A percentile compares a stretch with the other conserved stretches of the same genome.
phyloP scores from a whole-genome alignment of 768 basidiomycete species.

The Tylopilus felleus region DNA sequence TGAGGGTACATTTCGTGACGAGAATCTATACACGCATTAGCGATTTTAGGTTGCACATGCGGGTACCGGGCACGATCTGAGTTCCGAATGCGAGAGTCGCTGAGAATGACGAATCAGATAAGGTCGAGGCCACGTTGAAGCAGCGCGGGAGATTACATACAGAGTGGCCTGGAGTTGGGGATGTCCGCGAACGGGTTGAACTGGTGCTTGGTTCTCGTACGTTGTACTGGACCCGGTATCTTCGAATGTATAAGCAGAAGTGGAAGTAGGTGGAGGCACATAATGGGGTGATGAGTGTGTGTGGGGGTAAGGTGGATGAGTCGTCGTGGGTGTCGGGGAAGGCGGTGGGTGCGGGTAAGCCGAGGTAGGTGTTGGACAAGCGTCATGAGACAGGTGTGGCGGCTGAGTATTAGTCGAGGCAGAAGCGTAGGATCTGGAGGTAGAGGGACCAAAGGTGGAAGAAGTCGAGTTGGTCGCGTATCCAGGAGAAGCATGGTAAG shows the following conservation, averaged over 20 bases:
- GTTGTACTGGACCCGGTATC: slow-evolving; percentile 15
- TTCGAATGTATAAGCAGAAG: slow-evolving; percentile 21
- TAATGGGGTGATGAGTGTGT: slow-evolving; percentile 21
- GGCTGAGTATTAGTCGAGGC: slow-evolving; percentile 9
- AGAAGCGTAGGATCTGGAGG: slow-evolving; percentile 18
- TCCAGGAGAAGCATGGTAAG: slow-evolving; percentile 19
- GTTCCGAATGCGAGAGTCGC: slow-evolving; percentile 21
- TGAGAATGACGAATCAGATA: slow-evolving; percentile 14
- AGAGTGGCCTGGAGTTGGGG: slow-evolving; percentile 20
- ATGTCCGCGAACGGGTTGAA: slow-evolving; percentile 19
- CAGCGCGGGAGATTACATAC: slow-evolving; percentile 12
- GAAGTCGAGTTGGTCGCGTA: slow-evolving; percentile 22
- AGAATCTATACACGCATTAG: slow-evolving; percentile 24
- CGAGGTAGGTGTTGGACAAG: slow-evolving; percentile 26
- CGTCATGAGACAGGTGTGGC: slow-evolving; percentile 17
- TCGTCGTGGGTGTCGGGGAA: slow-evolving; percentile 31
- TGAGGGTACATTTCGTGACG: slow-evolving; percentile 27
- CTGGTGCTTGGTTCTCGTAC: slow-evolving; percentile 16
- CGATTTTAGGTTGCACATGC: slow-evolving; percentile 14
- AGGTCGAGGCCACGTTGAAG: background rate
- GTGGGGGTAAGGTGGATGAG: slow-evolving; percentile 20
- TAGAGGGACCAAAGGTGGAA: slow-evolving; percentile 22
- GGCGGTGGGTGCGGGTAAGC: slow-evolving; percentile 28
- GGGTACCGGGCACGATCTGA: slow-evolving; percentile 24
- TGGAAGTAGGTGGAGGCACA: slow-evolving; percentile 18